Evolutionary conservation across 768 basidiomycete species (phyloP).

Genomic region (Hypholoma sublateritium): DNA sequence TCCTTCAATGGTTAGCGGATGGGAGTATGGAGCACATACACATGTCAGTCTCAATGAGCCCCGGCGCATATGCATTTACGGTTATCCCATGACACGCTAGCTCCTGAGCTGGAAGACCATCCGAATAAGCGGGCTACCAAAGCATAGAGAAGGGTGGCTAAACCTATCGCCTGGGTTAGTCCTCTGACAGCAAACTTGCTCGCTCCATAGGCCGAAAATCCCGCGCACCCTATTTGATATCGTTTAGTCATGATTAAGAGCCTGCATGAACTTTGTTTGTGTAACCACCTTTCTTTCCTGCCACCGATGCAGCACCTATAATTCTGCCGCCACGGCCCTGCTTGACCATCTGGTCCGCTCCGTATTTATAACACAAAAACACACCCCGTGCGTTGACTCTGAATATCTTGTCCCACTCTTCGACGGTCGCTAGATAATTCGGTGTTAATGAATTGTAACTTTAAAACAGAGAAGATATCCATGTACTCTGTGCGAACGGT

Average conservation of each 20-base stretch:
- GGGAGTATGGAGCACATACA: not conserved
- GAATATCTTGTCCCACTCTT: conserved; percentile 42
- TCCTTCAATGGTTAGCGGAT: not conserved
- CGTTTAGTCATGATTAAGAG: not conserved
- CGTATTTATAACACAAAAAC: conserved; percentile 65
- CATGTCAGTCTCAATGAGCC: conserved; percentile 24
- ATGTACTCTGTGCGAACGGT: conserved; percentile 20
- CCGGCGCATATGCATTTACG: conserved; percentile 30
- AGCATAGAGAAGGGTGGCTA: not conserved
- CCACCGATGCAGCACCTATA: conserved; percentile 41
- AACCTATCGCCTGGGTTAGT: conserved; percentile 35
- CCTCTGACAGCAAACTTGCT: conserved; percentile 38
- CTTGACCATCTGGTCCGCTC: conserved; percentile 58
- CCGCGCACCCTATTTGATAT: not conserved
- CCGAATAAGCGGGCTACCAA: not conserved
- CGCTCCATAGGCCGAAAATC: conserved; percentile 24
- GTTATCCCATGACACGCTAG: conserved; percentile 24
- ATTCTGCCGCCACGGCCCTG: conserved; percentile 55
- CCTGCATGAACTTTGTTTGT: not conserved
- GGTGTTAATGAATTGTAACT: not conserved
- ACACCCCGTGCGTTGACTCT: conserved; percentile 56
- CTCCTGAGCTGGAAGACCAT: conserved; percentile 15
- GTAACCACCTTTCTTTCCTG: conserved; percentile 27
- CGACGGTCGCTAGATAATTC: conserved; percentile 25
- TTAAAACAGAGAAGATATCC: not conserved